Evolutionary conservation across 2,329 filamentous ascomycete genomes (phyloP).

Genomic region (Plenodomus tracheiphilus): DNA sequence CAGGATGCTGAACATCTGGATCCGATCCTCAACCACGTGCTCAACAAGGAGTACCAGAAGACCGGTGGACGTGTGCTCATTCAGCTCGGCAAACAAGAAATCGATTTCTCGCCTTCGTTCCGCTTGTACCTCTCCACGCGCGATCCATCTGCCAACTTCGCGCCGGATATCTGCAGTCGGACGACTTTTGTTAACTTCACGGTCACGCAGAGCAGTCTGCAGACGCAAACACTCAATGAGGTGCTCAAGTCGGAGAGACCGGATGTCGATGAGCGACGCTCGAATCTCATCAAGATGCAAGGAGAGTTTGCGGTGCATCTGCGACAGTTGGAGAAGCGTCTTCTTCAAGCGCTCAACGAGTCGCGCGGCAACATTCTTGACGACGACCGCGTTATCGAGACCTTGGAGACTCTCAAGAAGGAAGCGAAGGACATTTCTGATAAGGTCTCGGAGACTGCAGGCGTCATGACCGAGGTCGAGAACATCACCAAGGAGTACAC

Average conservation of each 20-base stretch:
- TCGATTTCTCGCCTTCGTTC: slow-evolving; percentile 97
- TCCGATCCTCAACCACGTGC: slow-evolving; percentile 94
- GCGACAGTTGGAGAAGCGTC: slow-evolving; percentile 88
- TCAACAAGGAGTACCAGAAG: slow-evolving; percentile 99
- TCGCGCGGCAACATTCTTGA: slow-evolving; percentile 97
- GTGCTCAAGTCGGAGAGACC: slow-evolving; percentile 96
- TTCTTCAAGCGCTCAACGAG: slow-evolving; percentile 94
- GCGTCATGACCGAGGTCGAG: slow-evolving; percentile 97
- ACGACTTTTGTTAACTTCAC: slow-evolving; percentile 99
- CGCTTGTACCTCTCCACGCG: slow-evolving; percentile 92
- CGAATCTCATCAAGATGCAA: slow-evolving; percentile 97
- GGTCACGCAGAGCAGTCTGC: slow-evolving; percentile 96
- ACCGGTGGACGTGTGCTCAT: slow-evolving; percentile 97
- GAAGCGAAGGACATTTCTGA: slow-evolving; percentile 93
- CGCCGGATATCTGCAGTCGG: slow-evolving; percentile 95
- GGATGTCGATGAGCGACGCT: slow-evolving; percentile 93
- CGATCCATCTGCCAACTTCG: slow-evolving; percentile 93
- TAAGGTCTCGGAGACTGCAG: slow-evolving; percentile 96
- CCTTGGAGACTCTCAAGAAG: slow-evolving; percentile 94
- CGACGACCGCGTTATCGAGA: slow-evolving; percentile 97
- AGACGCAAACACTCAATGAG: slow-evolving; percentile 96
- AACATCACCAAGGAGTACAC: slow-evolving; percentile 94
- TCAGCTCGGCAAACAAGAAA: slow-evolving; percentile 97
- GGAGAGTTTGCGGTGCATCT: slow-evolving; percentile 99
- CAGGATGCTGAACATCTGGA: slow-evolving; percentile 97